Evolutionary conservation across 2,329 filamentous ascomycete genomes (phyloP), one percentile per base, ranked within the genome.

Genomic region (Aspergillus sp.): DNA sequence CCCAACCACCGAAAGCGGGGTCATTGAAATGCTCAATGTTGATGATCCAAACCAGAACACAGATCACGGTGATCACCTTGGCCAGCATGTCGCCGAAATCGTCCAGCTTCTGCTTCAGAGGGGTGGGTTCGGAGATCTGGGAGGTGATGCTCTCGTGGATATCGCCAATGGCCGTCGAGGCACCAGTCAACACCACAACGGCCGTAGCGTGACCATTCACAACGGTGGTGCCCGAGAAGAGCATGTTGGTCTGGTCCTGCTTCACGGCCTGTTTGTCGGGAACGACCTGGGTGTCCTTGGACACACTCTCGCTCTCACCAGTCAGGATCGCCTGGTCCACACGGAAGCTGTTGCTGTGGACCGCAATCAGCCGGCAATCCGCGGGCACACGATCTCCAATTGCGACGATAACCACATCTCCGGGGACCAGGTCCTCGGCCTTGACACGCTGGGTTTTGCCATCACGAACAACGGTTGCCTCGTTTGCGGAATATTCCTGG

Each of bases 121-220:
- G 94, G 0, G 94, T 99, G 0, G 94, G 94, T 71, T 96, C 92
- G 19, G 93, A 97, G 66, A 99, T 99, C 74, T 99, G 95, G 34
- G 93, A 88, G 5, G 91, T 92, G 69, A 99, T 99, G 78, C 92
- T 97, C 76, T 97, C 94, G 71, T 99, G 94, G 59, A 99, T 99
- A 71, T 97, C 94, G 64, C 94, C 94, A 74, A 99, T 99, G 34
- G 94, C 94, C 21, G 94, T 99, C 66, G 85, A 89, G 45, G 86
- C 82, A 60, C 94, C 94, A 16, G 94, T 99, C 68, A 96, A 75
- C 57, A 91, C 92, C 21, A 99, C 94, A 49, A 97, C 78, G 41
- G 94, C 94, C 64, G 85, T 92, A 47, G 94, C 95, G 71, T 93
- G 90, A 57, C 94, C 94, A 59, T 89, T 96, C 17, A 97, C 93